Base-by-base conservation (phyloP, 73 alveolate species). In the Paramecium pentaurelia region DNA sequence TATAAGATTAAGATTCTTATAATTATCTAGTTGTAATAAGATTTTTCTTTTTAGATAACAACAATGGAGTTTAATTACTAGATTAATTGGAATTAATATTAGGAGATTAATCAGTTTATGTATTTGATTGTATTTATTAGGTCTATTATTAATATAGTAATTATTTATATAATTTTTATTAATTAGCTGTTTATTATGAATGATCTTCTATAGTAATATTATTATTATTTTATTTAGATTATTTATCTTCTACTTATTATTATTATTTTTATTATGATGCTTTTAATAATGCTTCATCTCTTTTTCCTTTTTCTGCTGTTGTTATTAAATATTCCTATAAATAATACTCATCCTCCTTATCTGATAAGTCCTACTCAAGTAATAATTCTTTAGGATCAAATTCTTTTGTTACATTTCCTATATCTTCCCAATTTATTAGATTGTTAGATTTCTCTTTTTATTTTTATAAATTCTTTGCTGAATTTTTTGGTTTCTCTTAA, bases 301-400 rank as follows among this genome's bases (percentile, higher is more conserved):
- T 64, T 64, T 64, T 64, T 14, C 37, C 11, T 60, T 25, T 60
- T 27, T 60, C 77, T 60, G 44, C 9, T 8, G 36, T 30, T 60
- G 77, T 32, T 37, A 80, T 80, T 49, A 40, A 27, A 36, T 80
- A 80, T 47, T 80, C 91, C 7, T 80, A 27, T 16, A 80, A 80
- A 49, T 80, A 80, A 45, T 45, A 45, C 44, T 80, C 71, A 80
- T 80, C 91, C 25, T 80, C 91, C 16, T 80, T 80, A 27, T 80
- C 91, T 38, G 91, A 80, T 80, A 80, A 80, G 2, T 80, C 91
- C 18, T 80, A 47, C 27, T 80, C 91, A 44, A 80, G 73, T 44
- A 80, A 49, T 47, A 80, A 80, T 27, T 80, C 91, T 25, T 80
- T 80, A 1, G 91, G 91, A 80, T 80, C 91, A 80, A 80, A 80